Percentiles rank a stretch among this genome's conserved stretches.
Conservation (phyloP, 2,329 filamentous ascomycete species). For the Penicillium sp. region DNA sequence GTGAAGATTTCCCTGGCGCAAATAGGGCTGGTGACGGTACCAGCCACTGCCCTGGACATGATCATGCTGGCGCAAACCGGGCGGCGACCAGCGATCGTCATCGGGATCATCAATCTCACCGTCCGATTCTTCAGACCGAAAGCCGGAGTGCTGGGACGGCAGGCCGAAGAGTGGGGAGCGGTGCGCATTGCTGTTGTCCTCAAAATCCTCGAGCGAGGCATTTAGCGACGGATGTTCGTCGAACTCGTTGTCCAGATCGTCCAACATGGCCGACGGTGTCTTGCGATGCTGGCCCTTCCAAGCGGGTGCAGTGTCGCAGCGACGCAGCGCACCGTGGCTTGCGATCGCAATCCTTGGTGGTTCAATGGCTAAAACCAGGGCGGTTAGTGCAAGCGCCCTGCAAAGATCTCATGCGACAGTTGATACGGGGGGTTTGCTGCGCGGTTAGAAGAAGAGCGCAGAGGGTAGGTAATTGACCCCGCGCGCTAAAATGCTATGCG, state of each 20-base stretch:
- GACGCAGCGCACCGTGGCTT: conserved; percentile 16
- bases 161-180: conserved; percentile 52
- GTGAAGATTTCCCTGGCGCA: conserved; percentile 35
- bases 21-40: conserved; percentile 50
- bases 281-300: conserved; percentile 23
- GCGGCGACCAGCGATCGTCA: conserved; percentile 59
- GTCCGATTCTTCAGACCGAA: conserved; percentile 53
- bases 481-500: conserved; percentile 21
- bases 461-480: conserved; percentile 21
- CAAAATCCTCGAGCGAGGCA: conserved; percentile 60
- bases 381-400: conserved; percentile 19
- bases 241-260: conserved; percentile 49
- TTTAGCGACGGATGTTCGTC: conserved; percentile 58
- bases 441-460: conserved; percentile 9
- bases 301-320: conserved; percentile 21
- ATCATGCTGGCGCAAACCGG: conserved; percentile 53
- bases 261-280: conserved; percentile 42
- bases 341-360: conserved; percentile 7
- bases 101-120: conserved; percentile 34
- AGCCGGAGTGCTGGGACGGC: conserved; percentile 60
- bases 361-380: conserved; percentile 3
- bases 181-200: conserved; percentile 46
- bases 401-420: conserved; percentile 12
- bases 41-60: conserved; percentile 54
- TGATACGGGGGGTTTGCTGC: conserved; percentile 3